A percentile compares a stretch with the other conserved stretches of the same genome.
Conservation (phyloP, 192 early-diverging fungal species). For the Podochytrium sp. region DNA sequence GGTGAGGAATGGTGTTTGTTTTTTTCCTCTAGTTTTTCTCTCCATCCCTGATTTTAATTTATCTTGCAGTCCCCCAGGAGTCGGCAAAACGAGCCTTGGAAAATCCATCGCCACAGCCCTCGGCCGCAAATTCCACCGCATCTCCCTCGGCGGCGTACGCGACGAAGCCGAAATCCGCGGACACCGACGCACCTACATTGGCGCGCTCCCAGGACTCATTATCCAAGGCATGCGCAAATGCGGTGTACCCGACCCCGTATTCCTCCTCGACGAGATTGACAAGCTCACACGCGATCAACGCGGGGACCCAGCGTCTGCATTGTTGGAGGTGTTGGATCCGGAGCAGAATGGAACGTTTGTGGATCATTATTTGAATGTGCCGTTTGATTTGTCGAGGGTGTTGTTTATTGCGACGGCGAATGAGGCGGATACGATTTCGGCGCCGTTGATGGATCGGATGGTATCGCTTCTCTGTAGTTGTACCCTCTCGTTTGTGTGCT, state of each 20-base stretch:
- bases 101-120: slow-evolving; percentile 78
- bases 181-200: slow-evolving; percentile 86
- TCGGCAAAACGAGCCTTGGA: slow-evolving; percentile 85
- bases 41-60: background rate
- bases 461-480: slow-evolving; percentile 27
- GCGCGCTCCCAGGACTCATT: slow-evolving; percentile 80
- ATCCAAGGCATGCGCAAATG: slow-evolving; percentile 72
- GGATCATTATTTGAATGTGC: slow-evolving; percentile 81
- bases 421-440: slow-evolving; percentile 73
- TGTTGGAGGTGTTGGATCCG: slow-evolving; percentile 84
- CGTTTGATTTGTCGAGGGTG: slow-evolving; percentile 63
- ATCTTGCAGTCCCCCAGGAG: slow-evolving; percentile 48
- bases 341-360: slow-evolving; percentile 83
- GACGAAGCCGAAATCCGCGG: slow-evolving; percentile 91
- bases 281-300: slow-evolving; percentile 71
- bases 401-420: slow-evolving; percentile 89
- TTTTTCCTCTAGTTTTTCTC: background rate
- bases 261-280: slow-evolving; percentile 86
- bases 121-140: slow-evolving; percentile 78
- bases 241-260: slow-evolving; percentile 78
- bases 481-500: slow-evolving; percentile 11
- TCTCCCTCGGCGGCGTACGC: slow-evolving; percentile 80
- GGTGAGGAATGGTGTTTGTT: slow-evolving; percentile 57
- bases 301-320: slow-evolving; percentile 81
- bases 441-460: slow-evolving; percentile 84